A percentile compares a stretch with the other conserved stretches of the same genome.
phyloP scores from a whole-genome alignment of 352 stramenopile genomes.

The Globisporangium cylindrosporum region DNA sequence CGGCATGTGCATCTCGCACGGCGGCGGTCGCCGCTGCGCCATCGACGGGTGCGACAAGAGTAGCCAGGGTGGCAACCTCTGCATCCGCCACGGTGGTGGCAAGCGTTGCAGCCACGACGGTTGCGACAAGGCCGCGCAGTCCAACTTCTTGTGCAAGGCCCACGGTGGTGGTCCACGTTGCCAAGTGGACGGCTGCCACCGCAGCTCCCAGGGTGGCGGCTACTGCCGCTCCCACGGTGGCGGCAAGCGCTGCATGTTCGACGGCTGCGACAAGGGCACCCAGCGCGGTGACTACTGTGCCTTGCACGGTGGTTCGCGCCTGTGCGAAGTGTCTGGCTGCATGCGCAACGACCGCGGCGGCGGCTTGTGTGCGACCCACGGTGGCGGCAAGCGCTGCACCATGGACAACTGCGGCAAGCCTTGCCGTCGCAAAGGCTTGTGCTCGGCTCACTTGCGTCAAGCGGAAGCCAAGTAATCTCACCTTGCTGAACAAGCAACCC shows the following conservation, averaged over 20 bases:
- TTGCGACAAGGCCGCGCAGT: constrained; percentile 81
- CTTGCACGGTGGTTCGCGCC: constrained; percentile 77
- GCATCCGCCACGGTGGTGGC: constrained; percentile 83
- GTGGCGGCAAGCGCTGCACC: constrained; percentile 80
- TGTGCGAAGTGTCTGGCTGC: constrained; percentile 79
- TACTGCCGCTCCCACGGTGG: constrained; percentile 85
- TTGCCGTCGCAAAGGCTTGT: constrained; percentile 79
- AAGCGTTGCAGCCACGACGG: constrained; percentile 76
- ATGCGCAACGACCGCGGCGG: constrained; percentile 84
- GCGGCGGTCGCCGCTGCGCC: constrained; percentile 71
- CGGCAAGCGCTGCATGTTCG: constrained; percentile 83
- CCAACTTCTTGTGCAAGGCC: constrained; percentile 85
- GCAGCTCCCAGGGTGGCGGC: constrained; percentile 74
- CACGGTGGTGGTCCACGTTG: constrained; percentile 83
- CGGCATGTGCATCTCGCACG: constrained; percentile 84
- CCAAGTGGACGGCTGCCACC: constrained; percentile 58
- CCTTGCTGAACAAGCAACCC: constrained; percentile 4
- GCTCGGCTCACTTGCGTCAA: constrained; percentile 71
- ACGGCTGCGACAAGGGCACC: constrained; percentile 84
- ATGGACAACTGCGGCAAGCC: constrained; percentile 67
- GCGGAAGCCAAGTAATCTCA: constrained; percentile 25
- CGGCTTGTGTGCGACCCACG: constrained; percentile 73
- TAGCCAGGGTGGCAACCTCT: constrained; percentile 77
- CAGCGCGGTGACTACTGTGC: constrained; percentile 86
- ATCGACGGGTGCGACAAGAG: constrained; percentile 81